Evolutionary conservation across 2,329 filamentous ascomycete genomes (phyloP), one percentile per base, ranked within the genome.

Genomic region (Ceratocystis ficicola): DNA sequence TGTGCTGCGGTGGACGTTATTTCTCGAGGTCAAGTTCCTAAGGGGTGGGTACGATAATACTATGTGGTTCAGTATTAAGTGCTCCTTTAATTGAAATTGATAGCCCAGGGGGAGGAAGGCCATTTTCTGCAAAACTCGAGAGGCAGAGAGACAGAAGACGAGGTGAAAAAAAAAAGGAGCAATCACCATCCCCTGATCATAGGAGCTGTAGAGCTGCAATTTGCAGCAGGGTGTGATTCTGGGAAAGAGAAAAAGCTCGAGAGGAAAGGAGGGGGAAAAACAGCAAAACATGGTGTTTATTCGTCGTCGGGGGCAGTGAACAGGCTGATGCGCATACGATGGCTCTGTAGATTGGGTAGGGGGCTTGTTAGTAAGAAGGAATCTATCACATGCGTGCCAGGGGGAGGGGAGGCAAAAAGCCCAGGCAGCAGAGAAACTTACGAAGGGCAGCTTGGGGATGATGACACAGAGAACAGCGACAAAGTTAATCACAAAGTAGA

Each of bases 401-500:
- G 17, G 55, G 28, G 25, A 48, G 17, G 44, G 48, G 15, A 44
- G 25, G 62, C 50, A 55, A 48, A 10, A 52, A 52, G 7, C 5
- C 20, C 20, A 55, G 50, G 50, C 7, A 55, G 50, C 20, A 55
- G n/a, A n/a, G 12, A 61, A 70, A 85, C 92, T 76, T 81, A 97
- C 93, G 74, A 89, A 93, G 71, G 94, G 94, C 71, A 99, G 79
- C 78, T 99, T 99, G 50, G 94, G 94, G 74, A 99, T 94, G 67
- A 99, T 89, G 66, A 99, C 94, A 57, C 83, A 90, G 73, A 99
- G 79, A 48, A 95, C 89, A 66, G 94, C 94, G 72, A 96, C 78
- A 75, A 95, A 93, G 79, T 99, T 99, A 79, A 99, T 94, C 72
- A 89, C 90, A 74, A 99, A 99, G 77, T 96, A 97, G 57, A 90